Evolutionary conservation across 495 filamentous ascomycete species (phyloP).

Genomic region (Rusavskia elegans): DNA sequence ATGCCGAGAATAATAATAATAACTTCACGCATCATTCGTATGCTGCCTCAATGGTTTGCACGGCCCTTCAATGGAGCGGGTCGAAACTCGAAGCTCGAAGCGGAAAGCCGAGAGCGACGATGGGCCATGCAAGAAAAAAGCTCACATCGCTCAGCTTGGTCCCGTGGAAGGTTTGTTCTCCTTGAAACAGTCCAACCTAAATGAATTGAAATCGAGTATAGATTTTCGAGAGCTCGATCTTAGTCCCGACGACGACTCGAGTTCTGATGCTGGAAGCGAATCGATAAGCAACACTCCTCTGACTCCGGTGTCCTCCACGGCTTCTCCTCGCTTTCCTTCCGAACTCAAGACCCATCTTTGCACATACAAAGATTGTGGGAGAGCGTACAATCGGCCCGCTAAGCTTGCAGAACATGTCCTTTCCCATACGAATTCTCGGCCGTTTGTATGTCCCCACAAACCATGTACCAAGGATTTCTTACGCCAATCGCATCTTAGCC

Average conservation of each 20-base stretch:
- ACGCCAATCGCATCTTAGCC: conserved; percentile 63
- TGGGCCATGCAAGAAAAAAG: no score
- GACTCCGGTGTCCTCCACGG: conserved; percentile 10
- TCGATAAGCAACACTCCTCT: conserved; percentile 5
- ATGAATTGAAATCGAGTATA: no score
- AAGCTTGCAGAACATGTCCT: conserved; percentile 62
- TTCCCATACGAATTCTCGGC: conserved; percentile 65
- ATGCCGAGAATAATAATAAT: no score
- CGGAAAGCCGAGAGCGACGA: not conserved
- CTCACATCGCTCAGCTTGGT: no score
- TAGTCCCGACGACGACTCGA: no score
- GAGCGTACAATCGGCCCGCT: conserved; percentile 78
- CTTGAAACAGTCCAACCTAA: no score
- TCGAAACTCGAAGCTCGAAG: not conserved
- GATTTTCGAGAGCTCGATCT: no score
- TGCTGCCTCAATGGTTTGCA: no score
- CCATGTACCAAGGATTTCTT: conserved; percentile 70
- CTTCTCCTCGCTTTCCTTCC: conserved; percentile 34
- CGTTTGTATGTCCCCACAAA: conserved; percentile 48
- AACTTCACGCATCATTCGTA: no score
- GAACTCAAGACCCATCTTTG: conserved; percentile 60
- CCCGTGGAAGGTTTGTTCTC: no score
- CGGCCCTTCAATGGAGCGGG: not conserved
- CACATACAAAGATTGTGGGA: conserved; percentile 49
- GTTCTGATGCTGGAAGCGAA: not conserved